Conservation (phyloP, 1,284 basidiomycete genomes). For the Cutaneotrichosporon sp. region DNA sequence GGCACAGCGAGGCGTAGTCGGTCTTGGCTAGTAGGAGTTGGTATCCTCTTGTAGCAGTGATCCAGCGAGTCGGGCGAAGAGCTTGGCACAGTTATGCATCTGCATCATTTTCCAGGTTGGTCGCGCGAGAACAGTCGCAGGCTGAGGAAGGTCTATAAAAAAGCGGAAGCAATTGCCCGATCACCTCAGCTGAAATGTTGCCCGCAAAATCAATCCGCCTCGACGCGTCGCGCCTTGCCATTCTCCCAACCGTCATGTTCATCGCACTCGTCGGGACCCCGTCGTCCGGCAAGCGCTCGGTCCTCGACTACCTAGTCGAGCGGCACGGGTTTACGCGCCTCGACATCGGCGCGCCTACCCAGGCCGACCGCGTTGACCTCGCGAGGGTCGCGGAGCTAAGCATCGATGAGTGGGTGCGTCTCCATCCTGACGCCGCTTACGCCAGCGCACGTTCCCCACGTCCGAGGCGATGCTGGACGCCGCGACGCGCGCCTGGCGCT, state of each 20-base stretch:
- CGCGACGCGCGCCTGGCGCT: constrained; percentile 76
- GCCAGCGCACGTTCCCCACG: constrained; percentile 52
- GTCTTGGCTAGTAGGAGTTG: not conserved
- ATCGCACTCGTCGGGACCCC: constrained; percentile 82
- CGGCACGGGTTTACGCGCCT: constrained; percentile 52
- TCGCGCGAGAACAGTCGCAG: no score
- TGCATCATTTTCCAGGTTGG: no score
- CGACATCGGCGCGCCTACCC: constrained; percentile 2
- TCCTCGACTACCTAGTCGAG: constrained; percentile 66
- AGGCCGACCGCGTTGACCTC: not conserved
- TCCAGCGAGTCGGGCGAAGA: no score
- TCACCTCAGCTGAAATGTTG: no score
- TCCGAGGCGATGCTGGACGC: constrained; percentile 62
- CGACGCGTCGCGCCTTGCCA: no score
- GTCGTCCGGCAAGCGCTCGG: constrained; percentile 70
- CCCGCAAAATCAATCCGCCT: no score
- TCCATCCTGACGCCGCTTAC: not conserved
- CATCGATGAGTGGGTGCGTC: not conserved
- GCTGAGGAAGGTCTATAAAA: no score
- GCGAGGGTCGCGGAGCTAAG: not conserved
- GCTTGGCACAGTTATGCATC: no score
- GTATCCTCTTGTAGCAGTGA: no score
- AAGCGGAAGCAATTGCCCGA: no score
- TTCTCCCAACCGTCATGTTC: no score
- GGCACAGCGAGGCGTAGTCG: constrained; percentile 12